A percentile compares a stretch with the other conserved stretches of the same genome.
Evolutionary conservation across 2,329 filamentous ascomycete genomes (phyloP).

Genomic region (Aspergillus proliferans): DNA sequence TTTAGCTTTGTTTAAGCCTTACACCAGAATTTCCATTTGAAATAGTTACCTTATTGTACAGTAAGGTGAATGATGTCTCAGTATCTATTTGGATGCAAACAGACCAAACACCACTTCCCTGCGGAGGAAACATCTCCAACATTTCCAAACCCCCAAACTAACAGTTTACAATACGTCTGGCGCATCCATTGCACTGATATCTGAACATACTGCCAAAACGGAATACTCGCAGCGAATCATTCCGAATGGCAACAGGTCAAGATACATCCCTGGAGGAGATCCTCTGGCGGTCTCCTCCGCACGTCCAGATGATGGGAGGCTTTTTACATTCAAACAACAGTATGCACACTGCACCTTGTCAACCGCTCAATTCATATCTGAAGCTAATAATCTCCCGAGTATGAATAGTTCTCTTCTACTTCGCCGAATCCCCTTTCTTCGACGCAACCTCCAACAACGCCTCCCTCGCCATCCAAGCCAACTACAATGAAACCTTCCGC

Average conservation of each 20-base stretch:
- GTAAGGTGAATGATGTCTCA: not conserved
- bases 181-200: slow-evolving; percentile 1
- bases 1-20: too few species aligned
- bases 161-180: not conserved
- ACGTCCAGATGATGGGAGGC: slow-evolving; percentile 42
- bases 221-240: not conserved
- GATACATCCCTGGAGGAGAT: slow-evolving; percentile 39
- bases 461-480: slow-evolving; percentile 48
- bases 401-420: slow-evolving; percentile 53
- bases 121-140: slow-evolving; percentile 4
- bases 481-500: slow-evolving; percentile 43
- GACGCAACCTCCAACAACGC: slow-evolving; percentile 57
- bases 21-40: too few species aligned
- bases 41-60: too few species aligned
- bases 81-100: slow-evolving; percentile 19
- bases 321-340: slow-evolving; percentile 42
- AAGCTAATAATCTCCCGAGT: not conserved
- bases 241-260: slow-evolving; percentile 27
- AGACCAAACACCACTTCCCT: slow-evolving; percentile 17
- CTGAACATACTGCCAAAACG: not conserved
- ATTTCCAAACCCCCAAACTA: not conserved
- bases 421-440: slow-evolving; percentile 58
- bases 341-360: slow-evolving; percentile 14
- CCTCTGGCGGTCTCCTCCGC: slow-evolving; percentile 40
- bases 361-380: not conserved